Evolutionary conservation across 2,329 filamentous ascomycete genomes (phyloP).

Genomic region (Trichoderma koningii): DNA sequence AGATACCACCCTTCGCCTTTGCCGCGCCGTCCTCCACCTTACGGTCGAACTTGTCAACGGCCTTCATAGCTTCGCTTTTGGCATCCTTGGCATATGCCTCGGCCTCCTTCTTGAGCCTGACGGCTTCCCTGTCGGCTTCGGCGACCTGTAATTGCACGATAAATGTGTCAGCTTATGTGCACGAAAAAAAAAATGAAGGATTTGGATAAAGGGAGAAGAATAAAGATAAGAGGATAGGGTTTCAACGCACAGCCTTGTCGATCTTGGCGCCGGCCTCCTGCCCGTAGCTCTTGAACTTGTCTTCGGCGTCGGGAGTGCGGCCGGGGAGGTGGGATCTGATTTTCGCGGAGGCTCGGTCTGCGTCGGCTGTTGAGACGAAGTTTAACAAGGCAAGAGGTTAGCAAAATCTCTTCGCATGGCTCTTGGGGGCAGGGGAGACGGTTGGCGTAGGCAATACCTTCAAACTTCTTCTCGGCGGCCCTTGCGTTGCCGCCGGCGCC

Average conservation of each 20-base stretch:
- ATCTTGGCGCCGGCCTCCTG: slow-evolving; percentile 62
- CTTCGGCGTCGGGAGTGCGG: slow-evolving; percentile 62
- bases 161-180: background rate
- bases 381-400: too few relatives aligned
- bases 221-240: too few relatives aligned
- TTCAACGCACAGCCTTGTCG: slow-evolving; percentile 64
- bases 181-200: background rate
- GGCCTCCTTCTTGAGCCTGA: slow-evolving; percentile 61
- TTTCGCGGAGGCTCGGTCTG: slow-evolving; percentile 66
- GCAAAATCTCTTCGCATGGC: too few relatives aligned
- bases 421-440: too few relatives aligned
- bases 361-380: slow-evolving; percentile 63
- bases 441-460: too few relatives aligned
- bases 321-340: slow-evolving; percentile 64
- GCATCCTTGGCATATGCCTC: slow-evolving; percentile 63
- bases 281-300: slow-evolving; percentile 56
- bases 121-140: slow-evolving; percentile 64
- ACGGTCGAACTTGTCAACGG: slow-evolving; percentile 80
- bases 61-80: slow-evolving; percentile 65
- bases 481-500: slow-evolving; percentile 77
- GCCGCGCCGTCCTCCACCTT: slow-evolving; percentile 76
- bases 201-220: background rate
- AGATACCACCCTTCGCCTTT: slow-evolving; percentile 82
- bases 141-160: slow-evolving; percentile 37
- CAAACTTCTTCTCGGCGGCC: slow-evolving; percentile 81